Evolutionary conservation across 2,329 filamentous ascomycete genomes (phyloP).

Genomic region (Fusarium piperis): DNA sequence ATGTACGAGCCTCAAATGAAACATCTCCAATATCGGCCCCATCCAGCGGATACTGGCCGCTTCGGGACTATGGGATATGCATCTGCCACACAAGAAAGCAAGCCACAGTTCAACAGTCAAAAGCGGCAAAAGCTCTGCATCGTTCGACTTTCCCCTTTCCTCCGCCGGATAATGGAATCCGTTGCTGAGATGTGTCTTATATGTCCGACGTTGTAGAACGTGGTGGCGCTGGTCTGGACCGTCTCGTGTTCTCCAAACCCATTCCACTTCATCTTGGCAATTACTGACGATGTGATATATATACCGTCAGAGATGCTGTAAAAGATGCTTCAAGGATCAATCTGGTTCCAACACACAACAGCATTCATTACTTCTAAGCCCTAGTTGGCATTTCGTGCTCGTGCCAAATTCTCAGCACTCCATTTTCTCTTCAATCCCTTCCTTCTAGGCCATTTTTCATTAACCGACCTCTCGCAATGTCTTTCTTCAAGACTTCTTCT

Average conservation of each 20-base stretch:
- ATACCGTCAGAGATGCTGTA: neutral
- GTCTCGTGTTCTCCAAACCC: neutral
- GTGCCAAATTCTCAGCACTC: neutral
- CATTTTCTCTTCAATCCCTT: neutral
- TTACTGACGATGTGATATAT: neutral
- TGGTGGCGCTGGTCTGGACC: conserved; percentile 22
- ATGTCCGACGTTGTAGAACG: neutral
- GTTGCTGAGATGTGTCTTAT: neutral
- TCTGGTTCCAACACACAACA: neutral
- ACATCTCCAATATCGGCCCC: neutral
- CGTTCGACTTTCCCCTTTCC: neutral
- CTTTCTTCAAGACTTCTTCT: neutral
- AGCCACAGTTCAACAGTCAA: conserved; percentile 1
- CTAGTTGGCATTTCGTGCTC: conserved; percentile 7
- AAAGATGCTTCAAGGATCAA: neutral
- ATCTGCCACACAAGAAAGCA: neutral
- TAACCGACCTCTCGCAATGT: conserved; percentile 10
- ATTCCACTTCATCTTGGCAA: conserved; percentile 19
- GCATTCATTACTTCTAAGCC: neutral
- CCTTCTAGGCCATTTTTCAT: neutral
- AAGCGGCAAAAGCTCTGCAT: neutral
- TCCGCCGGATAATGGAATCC: conserved; percentile 5
- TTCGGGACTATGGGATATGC: neutral
- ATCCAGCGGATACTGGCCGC: neutral
- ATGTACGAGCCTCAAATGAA: neutral